Base-by-base conservation (phyloP, 257 asterid species). In the Ballota nigra region DNA sequence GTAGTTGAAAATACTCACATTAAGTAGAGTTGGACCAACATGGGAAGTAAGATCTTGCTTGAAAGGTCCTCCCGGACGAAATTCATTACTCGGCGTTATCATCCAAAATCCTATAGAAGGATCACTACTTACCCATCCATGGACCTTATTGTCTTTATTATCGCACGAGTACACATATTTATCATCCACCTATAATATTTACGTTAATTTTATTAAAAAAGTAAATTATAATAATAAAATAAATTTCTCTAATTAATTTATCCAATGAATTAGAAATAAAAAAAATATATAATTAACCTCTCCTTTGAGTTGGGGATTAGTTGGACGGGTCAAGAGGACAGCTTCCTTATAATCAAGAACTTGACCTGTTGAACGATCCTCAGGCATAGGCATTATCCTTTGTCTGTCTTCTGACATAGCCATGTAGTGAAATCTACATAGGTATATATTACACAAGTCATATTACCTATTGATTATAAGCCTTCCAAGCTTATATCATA, bases 1-100 rank as follows among this genome's bases (percentile, higher is more conserved):
- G 38, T 6, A 36, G 22, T 13, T 43, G 3, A 49, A 49, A 31
- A 9, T 49, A 69, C 86, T 83, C 72, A 86, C 95, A 26, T 79
- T 67, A n/a, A 90, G 89, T n/a, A 80, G 9, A 57, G 79, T 84
- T 0, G 96, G 89, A 5, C 92, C 96, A 71, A 75, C 84, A 70
- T 87, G 96, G 43, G 89, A 80, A 28, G 96, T 90, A 60, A 90
- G 91, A 56, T 87, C 95, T 47, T 86, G 91, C 20, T 84, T 90
- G 23, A 80, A 63, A 10, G 96, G 95, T 0, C 96, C 95, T 0
- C 89, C 95, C n/a, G n/a, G n/a, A 0, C 85, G 83, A 68, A 84
- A 86, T 69, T 90, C 95, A 31, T 84, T 80, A 72, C 88, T 83
- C 0, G 96, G 92, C 12, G 86, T 86, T 49, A 90, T 86, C 86